Conservation (phyloP, 1,139 yeast species). For the Magnusiomyces tetraspermus region DNA sequence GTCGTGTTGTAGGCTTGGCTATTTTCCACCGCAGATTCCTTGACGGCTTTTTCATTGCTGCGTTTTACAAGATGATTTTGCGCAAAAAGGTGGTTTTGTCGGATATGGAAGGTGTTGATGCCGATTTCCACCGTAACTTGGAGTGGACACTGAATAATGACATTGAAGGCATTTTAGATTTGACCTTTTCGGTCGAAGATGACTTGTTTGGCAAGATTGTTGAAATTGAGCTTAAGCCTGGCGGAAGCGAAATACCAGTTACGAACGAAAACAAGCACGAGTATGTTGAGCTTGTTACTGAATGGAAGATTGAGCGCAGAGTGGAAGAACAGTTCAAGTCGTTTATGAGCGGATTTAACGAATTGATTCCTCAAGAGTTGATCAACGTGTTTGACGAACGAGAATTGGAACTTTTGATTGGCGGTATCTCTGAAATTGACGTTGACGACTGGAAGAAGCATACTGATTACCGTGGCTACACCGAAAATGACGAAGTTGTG, state of each 20-base stretch:
- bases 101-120: slow-evolving; percentile 98
- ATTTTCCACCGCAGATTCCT: slow-evolving; percentile 96
- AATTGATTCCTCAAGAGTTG: slow-evolving; percentile 90
- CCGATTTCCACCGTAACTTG: slow-evolving; percentile 87
- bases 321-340: slow-evolving; percentile 95
- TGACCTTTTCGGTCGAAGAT: slow-evolving; percentile 91
- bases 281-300: slow-evolving; percentile 88
- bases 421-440: slow-evolving; percentile 97
- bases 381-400: slow-evolving; percentile 96
- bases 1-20: slow-evolving; percentile 95
- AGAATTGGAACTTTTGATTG: slow-evolving; percentile 89
- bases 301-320: slow-evolving; percentile 90
- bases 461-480: slow-evolving; percentile 96
- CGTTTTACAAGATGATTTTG: slow-evolving; percentile 94
- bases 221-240: slow-evolving; percentile 80
- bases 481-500: slow-evolving; percentile 89
- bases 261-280: slow-evolving; percentile 92
- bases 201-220: slow-evolving; percentile 92
- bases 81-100: slow-evolving; percentile 88
- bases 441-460: slow-evolving; percentile 98
- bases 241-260: slow-evolving; percentile 81
- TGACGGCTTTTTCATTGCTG: slow-evolving; percentile 97
- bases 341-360: slow-evolving; percentile 94
- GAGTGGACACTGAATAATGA: slow-evolving; percentile 95
- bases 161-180: slow-evolving; percentile 74